Evolutionary conservation across 257 asterid genomes (phyloP), one percentile per base, ranked within the genome.

Genomic region (Fraxinus cuspidata): DNA sequence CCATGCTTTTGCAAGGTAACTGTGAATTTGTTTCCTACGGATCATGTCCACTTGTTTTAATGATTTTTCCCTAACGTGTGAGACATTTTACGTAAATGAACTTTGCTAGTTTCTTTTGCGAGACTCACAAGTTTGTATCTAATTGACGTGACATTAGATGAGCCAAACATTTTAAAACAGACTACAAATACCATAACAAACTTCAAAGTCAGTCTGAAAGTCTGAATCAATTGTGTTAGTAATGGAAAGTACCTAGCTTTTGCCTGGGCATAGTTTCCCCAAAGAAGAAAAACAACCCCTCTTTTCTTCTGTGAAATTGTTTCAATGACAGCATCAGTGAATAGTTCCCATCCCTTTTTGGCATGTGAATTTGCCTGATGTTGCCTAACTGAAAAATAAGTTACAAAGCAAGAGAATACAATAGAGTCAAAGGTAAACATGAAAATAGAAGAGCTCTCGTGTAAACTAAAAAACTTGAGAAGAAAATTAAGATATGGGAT

Each of bases 241-340:
- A 58, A 53, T 65, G 75, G 40, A 79, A 74, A 53, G 72, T 87
- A 91, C 98, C 93, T 79, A 67, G 95, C 87, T 87, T 94, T 94
- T 76, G 97, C 95, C 82, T 93, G 97, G 38, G 99, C 97, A 78
- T 93, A 92, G 84, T 96, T 96, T 81, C 99, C 99, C 99, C 99
- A 96, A 74, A 96, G 97, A 76, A 96, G 88, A 84, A 96, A 96
- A 77, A 96, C 94, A 76, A 96, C 96, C 81, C 99, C 99, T 56
- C 51, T 85, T 86, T 85, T 89, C 85, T 87, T 87, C 85, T 77
- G 88, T 47, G 99, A 96, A 80, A 93, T 89, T 85, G 96, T 83
- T 83, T 81, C 84, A 68, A 96, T 96, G 44, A 93, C 94, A 77
- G 98, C 89, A 89, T 96, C 99, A 68, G 99, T 96, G 83, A 96